Percentiles rank a stretch among this genome's conserved stretches.
Evolutionary conservation across 139 green algal genomes (phyloP).

Genomic region (Haematococcus sp.): DNA sequence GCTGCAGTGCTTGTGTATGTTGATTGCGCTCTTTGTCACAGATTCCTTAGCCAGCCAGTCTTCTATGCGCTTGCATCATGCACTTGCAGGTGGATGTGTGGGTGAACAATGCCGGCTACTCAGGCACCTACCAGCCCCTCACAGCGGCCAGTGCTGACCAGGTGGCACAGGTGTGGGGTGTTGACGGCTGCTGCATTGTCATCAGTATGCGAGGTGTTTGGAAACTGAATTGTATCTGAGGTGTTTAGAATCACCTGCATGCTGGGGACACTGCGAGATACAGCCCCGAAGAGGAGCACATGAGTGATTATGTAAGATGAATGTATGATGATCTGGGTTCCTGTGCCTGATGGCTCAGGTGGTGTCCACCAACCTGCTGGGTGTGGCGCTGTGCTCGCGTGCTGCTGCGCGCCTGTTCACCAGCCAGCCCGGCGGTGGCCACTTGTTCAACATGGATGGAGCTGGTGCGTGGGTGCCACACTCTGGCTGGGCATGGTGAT

Average conservation of each 20-base stretch:
- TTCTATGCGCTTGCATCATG: too few relatives aligned
- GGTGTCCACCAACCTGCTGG: slow-evolving; percentile 85
- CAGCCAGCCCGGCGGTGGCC: slow-evolving; percentile 44
- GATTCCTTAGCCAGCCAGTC: too few relatives aligned
- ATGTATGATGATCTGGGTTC: too few relatives aligned
- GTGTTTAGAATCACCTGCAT: neutral
- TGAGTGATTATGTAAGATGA: too few relatives aligned
- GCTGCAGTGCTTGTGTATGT: neutral
- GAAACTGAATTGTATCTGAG: too few relatives aligned
- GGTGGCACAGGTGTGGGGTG: slow-evolving; percentile 41
- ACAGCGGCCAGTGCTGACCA: slow-evolving; percentile 36
- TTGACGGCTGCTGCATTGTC: slow-evolving; percentile 5
- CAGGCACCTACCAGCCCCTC: slow-evolving; percentile 66
- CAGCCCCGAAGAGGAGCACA: neutral
- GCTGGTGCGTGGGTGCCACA: slow-evolving; percentile 48
- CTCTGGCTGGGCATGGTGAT: too few relatives aligned
- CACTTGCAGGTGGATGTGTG: slow-evolving; percentile 75
- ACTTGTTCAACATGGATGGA: slow-evolving; percentile 92
- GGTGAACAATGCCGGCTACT: slow-evolving; percentile 85
- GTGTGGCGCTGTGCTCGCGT: slow-evolving; percentile 65
- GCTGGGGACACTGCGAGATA: neutral
- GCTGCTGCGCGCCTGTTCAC: slow-evolving; percentile 29
- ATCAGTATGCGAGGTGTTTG: too few relatives aligned
- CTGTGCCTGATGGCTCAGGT: slow-evolving; percentile 40
- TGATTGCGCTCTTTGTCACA: too few relatives aligned